Base-by-base conservation (phyloP, 1,139 yeast species). In the Nakaseomyces bracarensis region DNA sequence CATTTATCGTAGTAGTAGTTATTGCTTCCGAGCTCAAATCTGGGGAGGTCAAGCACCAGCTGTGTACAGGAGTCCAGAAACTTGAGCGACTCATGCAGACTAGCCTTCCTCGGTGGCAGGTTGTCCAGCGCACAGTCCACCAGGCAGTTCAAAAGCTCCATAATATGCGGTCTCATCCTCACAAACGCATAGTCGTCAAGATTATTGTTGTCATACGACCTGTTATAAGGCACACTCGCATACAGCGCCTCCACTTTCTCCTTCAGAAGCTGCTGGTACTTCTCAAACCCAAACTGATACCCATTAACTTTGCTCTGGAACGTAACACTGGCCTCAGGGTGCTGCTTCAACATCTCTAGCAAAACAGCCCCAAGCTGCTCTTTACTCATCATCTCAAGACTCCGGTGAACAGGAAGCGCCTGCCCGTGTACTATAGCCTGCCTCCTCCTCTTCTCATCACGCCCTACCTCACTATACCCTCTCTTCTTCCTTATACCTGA, bases 111-210 rank as follows among this genome's bases (percentile, higher is more conserved):
- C 8, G 95, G 95, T 16, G 95, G 95, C 47, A 87, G 69, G 57
- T 82, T 83, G 55, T 76, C 79, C 49, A 83, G 69, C 6, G 86
- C 78, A 58, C 81, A 87, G 62, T 87, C 97, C 33, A 84, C 77
- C 43, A 89, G 66, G 38, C 93, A 80, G 52, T 75, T 72, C 49
- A 86, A 72, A 55, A 89, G 85, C 54, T 85, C 95, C 49, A 78
- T 74, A 46, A 87, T 72, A 45, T 69, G 65, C 1, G 86, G 79
- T 55, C 85, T 81, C 43, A 89, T 82, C 46, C 97, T 71, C 45
- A 85, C 69, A 63, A 81, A 91, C n/a, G 95, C 81, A 59, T 91
- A 91, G 61, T 89, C 97, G 50, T 65, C 68, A 36, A 58, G 43
- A 25, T 48, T 48, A 13, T 43, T 48, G 31, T 44, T 47, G 16